Base-by-base conservation (phyloP, 805 yeast species). In the Citeromyces nyonsensis region DNA sequence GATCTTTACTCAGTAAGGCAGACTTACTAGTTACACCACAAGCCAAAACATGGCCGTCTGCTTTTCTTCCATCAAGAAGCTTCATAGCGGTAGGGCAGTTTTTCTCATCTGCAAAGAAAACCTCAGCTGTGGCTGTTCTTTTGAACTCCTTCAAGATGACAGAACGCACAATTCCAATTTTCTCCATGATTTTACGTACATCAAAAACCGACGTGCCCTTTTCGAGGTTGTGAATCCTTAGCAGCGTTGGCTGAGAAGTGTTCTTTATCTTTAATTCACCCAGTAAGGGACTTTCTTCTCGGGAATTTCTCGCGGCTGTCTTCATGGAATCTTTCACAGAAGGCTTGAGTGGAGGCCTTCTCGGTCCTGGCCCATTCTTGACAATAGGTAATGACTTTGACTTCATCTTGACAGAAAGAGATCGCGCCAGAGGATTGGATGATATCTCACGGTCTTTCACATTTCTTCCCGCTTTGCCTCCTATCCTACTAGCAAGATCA, bases 31-130 rank as follows among this genome's bases (percentile, higher is more conserved):
- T 8, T 5, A 28, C 18, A 5, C 11, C 15, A 12, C 30, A 28
- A 5, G 30, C n/a, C 22, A 28, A 10, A 10, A 11, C 49, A 31
- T 64, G 47, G 10, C 69, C 69, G 42, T 69, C 72, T 9, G 71
- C 70, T n/a, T 51, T 37, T 2, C 62, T 64, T 5, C 61, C 59
- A 36, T 69, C 48, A 24, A 67, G 50, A 26, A 45, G 37, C 12
- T 39, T 37, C 11, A 45, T 44, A 0, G 62, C 62, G 3, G 33
- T 36, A 9, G 45, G 41, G 18, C 66, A 43, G 10, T 41, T 42
- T 1, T 41, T 40, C 2, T 54, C 48, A 20, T 52, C 43, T 2
- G 35, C 35, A 35, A 59, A 48, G 35, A 45, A 42, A 4, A 61
- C 50, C 32, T 57, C 58, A 2, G 63, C 65, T 5, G 49, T 48